Base-by-base conservation (phyloP, 345 rosid species). In the Cardamine occulta region DNA sequence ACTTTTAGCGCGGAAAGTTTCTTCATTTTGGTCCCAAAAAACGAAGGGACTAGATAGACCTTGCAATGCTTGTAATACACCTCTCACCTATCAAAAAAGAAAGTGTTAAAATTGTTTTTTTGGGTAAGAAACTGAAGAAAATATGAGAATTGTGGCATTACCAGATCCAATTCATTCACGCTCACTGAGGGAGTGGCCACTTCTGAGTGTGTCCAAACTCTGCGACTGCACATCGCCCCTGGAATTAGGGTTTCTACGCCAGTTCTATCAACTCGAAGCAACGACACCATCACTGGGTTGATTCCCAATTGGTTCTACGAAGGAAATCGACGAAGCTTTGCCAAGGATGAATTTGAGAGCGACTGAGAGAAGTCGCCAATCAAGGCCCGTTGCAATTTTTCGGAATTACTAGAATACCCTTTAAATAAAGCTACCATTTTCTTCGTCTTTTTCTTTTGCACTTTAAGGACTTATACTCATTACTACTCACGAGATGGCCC, bases 41-140 rank as follows among this genome's bases (percentile, higher is more conserved):
- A 94, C 81, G 65, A 82, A 69, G 13, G 89, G 82, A 79, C 86
- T 79, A 13, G 96, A 85, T 6, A 94, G 74, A 15, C 98, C 98
- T 80, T 94, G 97, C 70, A 91, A 49, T 82, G 89, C 87, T 82
- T 85, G 84, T 70, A 88, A 67, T 39, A 86, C 84, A 42, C 90
- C 87, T 57, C 72, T 84, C 29, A 94, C 94, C 89, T 85, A 56
- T 54, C 18, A 45, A 6, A 6, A 45, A 15, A 5, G 0, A 12
- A 45, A 45, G 15, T 11, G 13, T 40, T 40, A 12, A 15, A 44
- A 1, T 44, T 44, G 15, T 14, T 44, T 44, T 44, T 13, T 40
- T 40, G n/a, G n/a, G 47, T 40, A 40, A 40, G 47, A n/a, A 40
- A 40, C 47, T 40, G 47, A 40, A 40, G 17, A 13, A 42, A 42